Evolutionary conservation across 1,139 yeast genomes (phyloP).

Genomic region (Hemisphaericaspora xylanilytica): DNA sequence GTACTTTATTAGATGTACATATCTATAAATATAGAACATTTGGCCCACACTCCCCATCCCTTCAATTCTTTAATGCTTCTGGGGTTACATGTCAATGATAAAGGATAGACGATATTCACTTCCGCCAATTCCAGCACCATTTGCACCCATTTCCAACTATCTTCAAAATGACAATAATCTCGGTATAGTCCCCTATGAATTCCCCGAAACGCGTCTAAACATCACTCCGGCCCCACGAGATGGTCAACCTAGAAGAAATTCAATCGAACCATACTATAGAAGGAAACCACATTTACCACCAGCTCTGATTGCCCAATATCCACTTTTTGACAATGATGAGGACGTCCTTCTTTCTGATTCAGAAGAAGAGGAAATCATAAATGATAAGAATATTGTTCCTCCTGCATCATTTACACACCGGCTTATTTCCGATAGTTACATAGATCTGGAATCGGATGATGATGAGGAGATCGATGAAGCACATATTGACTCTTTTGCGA

Average conservation of each 20-base stretch:
- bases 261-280: conserved; percentile 13
- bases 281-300: conserved; percentile 10
- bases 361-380: conserved; percentile 12
- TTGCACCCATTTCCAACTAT: conserved; percentile 9
- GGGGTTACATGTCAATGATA: conserved; percentile 7
- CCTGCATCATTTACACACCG: conserved; percentile 6
- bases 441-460: conserved; percentile 6
- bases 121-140: conserved; percentile 4
- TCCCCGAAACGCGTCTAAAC: conserved; percentile 7
- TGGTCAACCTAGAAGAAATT: conserved; percentile 4
- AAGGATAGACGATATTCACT: conserved; percentile 13
- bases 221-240: conserved; percentile 6
- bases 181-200: conserved; percentile 8
- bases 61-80: not conserved
- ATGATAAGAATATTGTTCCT: conserved; percentile 2
- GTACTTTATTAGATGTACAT: too few relatives aligned
- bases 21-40: too few relatives aligned
- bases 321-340: conserved; percentile 8
- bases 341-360: conserved; percentile 17
- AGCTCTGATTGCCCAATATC: conserved; percentile 7
- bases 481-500: conserved; percentile 1
- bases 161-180: conserved; percentile 5
- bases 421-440: conserved; percentile 12
- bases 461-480: conserved; percentile 4
- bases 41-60: too few relatives aligned